Conservation (phyloP, 1,284 basidiomycete species). For the Cryptococcus hybrid region DNA sequence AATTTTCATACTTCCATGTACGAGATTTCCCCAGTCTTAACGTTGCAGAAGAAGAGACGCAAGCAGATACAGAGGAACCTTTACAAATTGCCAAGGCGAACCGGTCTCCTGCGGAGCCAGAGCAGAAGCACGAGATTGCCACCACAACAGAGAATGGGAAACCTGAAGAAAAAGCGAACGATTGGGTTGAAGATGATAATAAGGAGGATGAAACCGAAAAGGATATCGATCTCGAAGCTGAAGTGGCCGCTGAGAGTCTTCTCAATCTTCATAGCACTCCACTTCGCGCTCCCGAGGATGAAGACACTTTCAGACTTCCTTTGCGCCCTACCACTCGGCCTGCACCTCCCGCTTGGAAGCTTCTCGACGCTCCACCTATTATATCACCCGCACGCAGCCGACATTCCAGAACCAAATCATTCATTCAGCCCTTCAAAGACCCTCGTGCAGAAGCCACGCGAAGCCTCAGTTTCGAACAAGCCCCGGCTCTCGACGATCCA, state of each 20-base stretch:
- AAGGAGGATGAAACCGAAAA: neutral
- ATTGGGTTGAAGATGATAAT: neutral
- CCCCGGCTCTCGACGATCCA: slow-evolving; percentile 8
- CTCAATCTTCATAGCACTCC: slow-evolving; percentile 17
- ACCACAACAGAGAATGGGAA: slow-evolving; percentile 1
- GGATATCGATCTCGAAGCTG: slow-evolving; percentile 1
- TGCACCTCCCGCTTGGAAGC: neutral
- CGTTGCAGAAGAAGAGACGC: neutral
- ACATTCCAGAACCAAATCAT: slow-evolving; percentile 5
- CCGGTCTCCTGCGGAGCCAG: neutral
- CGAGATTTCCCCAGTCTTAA: no score
- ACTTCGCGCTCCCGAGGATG: slow-evolving; percentile 6
- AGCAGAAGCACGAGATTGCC: neutral
- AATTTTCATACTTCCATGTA: no score
- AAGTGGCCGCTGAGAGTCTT: slow-evolving; percentile 13
- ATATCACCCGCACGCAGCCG: slow-evolving; percentile 1
- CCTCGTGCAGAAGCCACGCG: slow-evolving; percentile 15
- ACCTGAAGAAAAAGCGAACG: neutral
- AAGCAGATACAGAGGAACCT: neutral
- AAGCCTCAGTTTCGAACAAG: slow-evolving; percentile 10
- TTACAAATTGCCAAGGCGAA: neutral
- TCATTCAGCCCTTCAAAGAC: slow-evolving; percentile 17
- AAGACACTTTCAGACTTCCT: neutral
- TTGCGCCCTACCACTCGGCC: neutral
- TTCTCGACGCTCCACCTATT: slow-evolving; percentile 6